A percentile compares a stretch with the other conserved stretches of the same genome.
Conservation (phyloP, 2,329 filamentous ascomycete genomes). For the Nigrospora oryzae region DNA sequence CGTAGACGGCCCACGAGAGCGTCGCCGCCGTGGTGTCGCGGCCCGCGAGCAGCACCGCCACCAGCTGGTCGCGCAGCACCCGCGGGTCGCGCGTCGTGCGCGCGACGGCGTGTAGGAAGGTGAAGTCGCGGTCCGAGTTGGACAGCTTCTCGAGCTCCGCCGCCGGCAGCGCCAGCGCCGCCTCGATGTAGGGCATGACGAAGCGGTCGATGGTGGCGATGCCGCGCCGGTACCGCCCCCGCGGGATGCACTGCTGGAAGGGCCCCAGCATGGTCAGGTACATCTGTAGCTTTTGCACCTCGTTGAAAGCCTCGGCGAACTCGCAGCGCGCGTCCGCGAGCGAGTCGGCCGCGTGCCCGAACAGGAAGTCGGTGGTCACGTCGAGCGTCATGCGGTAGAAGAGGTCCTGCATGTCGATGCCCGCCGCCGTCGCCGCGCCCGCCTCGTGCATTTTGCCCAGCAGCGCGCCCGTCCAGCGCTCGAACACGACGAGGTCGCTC, state of each 20-base stretch:
- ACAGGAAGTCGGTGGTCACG: slow-evolving; percentile 12
- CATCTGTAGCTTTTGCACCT: slow-evolving; percentile 61
- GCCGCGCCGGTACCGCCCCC: slow-evolving; percentile 45
- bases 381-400: slow-evolving; percentile 63
- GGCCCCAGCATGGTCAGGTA: slow-evolving; percentile 36
- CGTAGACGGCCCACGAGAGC: slow-evolving; percentile 56
- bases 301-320: slow-evolving; percentile 63
- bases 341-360: slow-evolving; percentile 2
- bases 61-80: slow-evolving; percentile 66
- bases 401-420: slow-evolving; percentile 55
- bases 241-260: slow-evolving; percentile 2
- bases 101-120: slow-evolving; percentile 69
- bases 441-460: slow-evolving; percentile 49
- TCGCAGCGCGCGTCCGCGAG: slow-evolving; percentile 27
- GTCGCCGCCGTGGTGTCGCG: slow-evolving; percentile 64
- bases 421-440: slow-evolving; percentile 58
- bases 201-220: slow-evolving; percentile 61
- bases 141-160: slow-evolving; percentile 62
- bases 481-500: slow-evolving; percentile 46
- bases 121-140: slow-evolving; percentile 58
- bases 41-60: slow-evolving; percentile 64
- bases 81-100: slow-evolving; percentile 55
- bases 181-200: slow-evolving; percentile 60
- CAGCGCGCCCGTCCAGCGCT: slow-evolving; percentile 49
- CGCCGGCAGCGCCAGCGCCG: slow-evolving; percentile 51